Evolutionary conservation across 208 protist genomes (phyloP), one percentile per base, ranked within the genome.

Genomic region (Trypanosoma platydactyli): DNA sequence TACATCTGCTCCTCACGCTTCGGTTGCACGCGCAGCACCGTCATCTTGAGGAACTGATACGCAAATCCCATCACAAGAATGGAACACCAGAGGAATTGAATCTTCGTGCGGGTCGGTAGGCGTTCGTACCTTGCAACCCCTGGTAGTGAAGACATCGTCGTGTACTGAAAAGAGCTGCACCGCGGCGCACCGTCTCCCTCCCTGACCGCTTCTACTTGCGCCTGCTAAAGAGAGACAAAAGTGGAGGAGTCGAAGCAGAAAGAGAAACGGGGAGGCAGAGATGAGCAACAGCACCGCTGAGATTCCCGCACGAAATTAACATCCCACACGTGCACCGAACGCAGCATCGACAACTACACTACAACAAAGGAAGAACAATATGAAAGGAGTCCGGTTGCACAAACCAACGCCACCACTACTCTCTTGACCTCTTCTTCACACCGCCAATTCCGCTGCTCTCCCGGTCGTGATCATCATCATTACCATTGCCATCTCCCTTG

Each of bases 1-100:
- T 94, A 94, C 82, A 94, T 88, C 52, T 94, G 88, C 64, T 94
- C 84, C 71, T 94, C 88, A 18, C 88, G 84, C 76, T 89, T 89
- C 27, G 88, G 88, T 57, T 90, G 76, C 53, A 94, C 80, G 12
- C 88, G 81, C 51, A 85, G 59, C 24, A 91, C 79, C 27, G 88
- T 91, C 82, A 94, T 86, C 49, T 79, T 80, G 12, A 91, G 56
- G 24, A 89, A 88, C 53, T 94, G 74, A 59, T 94, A 94, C 0
- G 71, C 88, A 56, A 88, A 89, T 38, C 82, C 88, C 73, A 86
- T 81, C 33, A 83, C 76, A 24, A 94, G 76, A 77, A 94, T 86
- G 3, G 80, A 86, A 22, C 83, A 78, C 84, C 88, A 94, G 30
- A 84, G 77, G 50, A 94, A 88, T 62, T 91, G 84, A 1, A 89